Percentiles rank a stretch among this genome's conserved stretches.
Evolutionary conservation across 2,329 filamentous ascomycete species (phyloP).

Genomic region (Fusarium miscanthi): DNA sequence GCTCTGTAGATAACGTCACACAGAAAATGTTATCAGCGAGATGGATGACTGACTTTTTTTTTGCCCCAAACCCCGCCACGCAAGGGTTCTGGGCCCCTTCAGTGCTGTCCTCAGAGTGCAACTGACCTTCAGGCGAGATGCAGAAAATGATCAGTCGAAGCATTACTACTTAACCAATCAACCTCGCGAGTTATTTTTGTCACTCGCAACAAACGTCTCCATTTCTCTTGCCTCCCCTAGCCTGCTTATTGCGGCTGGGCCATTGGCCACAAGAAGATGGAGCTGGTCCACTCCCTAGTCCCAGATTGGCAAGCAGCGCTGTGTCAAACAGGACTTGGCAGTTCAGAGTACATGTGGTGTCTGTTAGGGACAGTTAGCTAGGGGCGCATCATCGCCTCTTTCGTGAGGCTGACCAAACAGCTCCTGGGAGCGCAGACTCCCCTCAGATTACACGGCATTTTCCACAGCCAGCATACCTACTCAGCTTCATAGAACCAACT

Average conservation of each 20-base stretch:
- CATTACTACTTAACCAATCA: background rate
- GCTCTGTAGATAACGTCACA: constrained; percentile 46
- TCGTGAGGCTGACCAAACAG: constrained; percentile 35
- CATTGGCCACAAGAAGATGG: background rate
- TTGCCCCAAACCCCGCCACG: constrained; percentile 32
- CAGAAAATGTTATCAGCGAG: constrained; percentile 39
- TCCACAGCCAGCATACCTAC: background rate
- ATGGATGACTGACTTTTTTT: constrained; percentile 43
- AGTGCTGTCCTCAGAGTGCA: background rate
- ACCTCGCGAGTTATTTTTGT: background rate
- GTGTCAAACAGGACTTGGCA: constrained; percentile 12
- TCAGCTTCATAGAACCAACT: background rate
- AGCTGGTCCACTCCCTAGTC: background rate
- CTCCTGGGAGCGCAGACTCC: constrained; percentile 8
- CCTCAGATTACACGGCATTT: background rate
- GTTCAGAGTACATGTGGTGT: background rate
- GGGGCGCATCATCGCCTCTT: constrained; percentile 26
- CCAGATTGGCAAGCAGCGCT: background rate
- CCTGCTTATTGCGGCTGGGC: constrained; percentile 11
- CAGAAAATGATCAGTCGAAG: background rate
- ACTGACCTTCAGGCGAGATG: background rate
- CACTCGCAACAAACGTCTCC: background rate
- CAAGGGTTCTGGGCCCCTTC: constrained; percentile 22
- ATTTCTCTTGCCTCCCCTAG: background rate
- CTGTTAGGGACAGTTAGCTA: background rate